These are phyloP conservation scores for Rhizopus sp. DNA, from an alignment of 371 early-diverging fungal genomes.

Conservation along the genomic window DNA sequence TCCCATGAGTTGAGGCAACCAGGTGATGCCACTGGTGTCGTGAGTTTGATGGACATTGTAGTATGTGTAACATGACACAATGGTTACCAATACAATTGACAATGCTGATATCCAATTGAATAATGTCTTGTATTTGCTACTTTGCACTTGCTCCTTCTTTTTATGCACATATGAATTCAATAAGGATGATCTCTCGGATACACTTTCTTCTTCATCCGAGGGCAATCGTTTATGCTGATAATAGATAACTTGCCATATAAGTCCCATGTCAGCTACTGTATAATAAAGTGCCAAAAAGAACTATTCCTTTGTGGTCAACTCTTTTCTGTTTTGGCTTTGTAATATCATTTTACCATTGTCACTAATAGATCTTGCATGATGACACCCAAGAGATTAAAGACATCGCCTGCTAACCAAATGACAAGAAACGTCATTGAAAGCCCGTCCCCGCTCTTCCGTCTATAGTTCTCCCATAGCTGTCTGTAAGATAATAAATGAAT, in stretches of 20 bases:
- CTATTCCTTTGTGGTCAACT: constrained; percentile 8
- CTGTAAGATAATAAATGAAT: constrained; percentile 11
- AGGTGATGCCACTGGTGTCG: background rate
- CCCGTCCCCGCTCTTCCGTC: constrained; percentile 59
- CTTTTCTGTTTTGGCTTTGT: background rate
- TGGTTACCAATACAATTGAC: constrained; percentile 7
- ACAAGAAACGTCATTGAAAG: constrained; percentile 71
- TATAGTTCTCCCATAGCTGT: constrained; percentile 68
- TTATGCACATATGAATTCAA: background rate
- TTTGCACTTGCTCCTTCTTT: constrained; percentile 7
- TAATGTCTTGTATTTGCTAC: background rate
- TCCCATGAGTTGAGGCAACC: constrained; percentile 43
- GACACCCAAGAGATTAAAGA: constrained; percentile 78
- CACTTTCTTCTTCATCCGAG: constrained; percentile 1
- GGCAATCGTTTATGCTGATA: constrained; percentile 28
- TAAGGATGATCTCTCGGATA: background rate
- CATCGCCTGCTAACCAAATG: constrained; percentile 86
- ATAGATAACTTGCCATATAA: constrained; percentile 57
- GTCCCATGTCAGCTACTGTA: constrained; percentile 49
- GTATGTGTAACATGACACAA: constrained; percentile 22
- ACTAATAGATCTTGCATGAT: constrained; percentile 71
- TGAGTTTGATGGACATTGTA: background rate
- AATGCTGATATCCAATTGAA: constrained; percentile 14
- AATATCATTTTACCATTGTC: constrained; percentile 49
- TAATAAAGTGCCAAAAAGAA: constrained; percentile 52